Conservation (phyloP, 1,284 basidiomycete species). For the Leucoagaricus sp. region DNA sequence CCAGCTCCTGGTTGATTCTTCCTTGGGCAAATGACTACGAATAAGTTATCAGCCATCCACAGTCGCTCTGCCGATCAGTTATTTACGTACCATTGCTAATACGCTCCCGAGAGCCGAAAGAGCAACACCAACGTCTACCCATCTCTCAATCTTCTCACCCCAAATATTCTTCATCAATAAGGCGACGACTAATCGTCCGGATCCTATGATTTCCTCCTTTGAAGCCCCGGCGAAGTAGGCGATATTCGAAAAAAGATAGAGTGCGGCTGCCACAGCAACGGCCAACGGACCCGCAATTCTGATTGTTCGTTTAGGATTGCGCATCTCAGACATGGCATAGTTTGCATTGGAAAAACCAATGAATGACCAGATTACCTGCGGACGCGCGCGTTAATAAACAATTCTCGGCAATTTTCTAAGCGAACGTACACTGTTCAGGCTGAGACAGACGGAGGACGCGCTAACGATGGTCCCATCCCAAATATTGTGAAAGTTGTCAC, state of each 20-base stretch:
- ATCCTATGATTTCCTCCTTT: slow-evolving; percentile 36
- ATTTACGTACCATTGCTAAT: slow-evolving; percentile 41
- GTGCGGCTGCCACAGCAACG: slow-evolving; percentile 30
- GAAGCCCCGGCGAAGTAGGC: slow-evolving; percentile 40
- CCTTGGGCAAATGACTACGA: slow-evolving; percentile 36
- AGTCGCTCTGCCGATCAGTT: not conserved
- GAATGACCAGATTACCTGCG: slow-evolving; percentile 38
- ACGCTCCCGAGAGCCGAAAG: slow-evolving; percentile 57
- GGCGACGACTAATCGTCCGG: slow-evolving; percentile 33
- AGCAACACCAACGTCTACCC: slow-evolving; percentile 53
- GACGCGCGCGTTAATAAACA: too few species aligned
- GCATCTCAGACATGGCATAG: slow-evolving; percentile 39
- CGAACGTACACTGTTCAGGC: slow-evolving; percentile 3
- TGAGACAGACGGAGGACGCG: slow-evolving; percentile 28
- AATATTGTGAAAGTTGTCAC: slow-evolving; percentile 31
- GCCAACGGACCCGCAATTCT: slow-evolving; percentile 38
- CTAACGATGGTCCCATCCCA: slow-evolving; percentile 36
- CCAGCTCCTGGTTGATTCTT: slow-evolving; percentile 40
- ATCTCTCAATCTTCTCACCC: slow-evolving; percentile 47
- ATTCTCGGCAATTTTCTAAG: not conserved
- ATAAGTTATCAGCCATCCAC: not conserved
- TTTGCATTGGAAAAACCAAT: slow-evolving; percentile 39
- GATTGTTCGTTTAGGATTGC: slow-evolving; percentile 36
- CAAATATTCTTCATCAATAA: slow-evolving; percentile 59
- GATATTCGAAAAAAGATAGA: slow-evolving; percentile 40